These are phyloP conservation scores for Sporothrix pseudoabietina DNA, from an alignment of 2,329 filamentous ascomycete genomes.

Conservation along the genomic window DNA sequence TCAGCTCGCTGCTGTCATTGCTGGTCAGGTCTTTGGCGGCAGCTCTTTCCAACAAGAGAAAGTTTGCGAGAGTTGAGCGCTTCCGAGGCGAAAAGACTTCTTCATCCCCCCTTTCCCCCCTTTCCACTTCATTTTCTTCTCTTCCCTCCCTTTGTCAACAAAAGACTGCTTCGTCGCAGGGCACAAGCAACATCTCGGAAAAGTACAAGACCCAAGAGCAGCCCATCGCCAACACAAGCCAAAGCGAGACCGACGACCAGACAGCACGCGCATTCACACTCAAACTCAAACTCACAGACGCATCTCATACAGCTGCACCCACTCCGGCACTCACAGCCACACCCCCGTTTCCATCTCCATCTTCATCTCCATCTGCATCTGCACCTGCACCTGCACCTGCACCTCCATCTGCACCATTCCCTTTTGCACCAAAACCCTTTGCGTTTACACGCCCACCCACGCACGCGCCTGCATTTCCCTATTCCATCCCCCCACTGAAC, in stretches of 20 bases:
- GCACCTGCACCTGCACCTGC: not conserved
- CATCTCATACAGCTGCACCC: not conserved
- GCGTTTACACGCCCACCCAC: not conserved
- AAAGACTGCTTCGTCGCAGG: not conserved
- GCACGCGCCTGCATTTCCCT: not conserved
- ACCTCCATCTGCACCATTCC: not conserved
- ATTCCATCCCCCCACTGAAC: not conserved
- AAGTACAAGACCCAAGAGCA: not conserved
- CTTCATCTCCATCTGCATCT: not conserved
- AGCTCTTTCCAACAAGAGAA: not conserved
- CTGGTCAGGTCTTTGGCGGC: not conserved
- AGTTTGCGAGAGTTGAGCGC: not conserved
- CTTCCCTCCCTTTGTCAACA: not conserved
- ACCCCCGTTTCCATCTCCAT: not conserved
- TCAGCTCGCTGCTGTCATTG: slow-evolving; percentile 21
- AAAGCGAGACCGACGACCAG: not conserved
- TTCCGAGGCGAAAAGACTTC: not conserved
- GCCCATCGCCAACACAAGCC: not conserved
- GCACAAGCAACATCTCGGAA: not conserved
- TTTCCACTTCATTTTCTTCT: not conserved
- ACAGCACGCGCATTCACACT: not conserved
- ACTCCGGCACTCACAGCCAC: not conserved
- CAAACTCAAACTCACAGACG: too few species aligned
- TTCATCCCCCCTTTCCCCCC: too few species aligned
- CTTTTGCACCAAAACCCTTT: not conserved